Evolutionary conservation across 2,329 filamentous ascomycete genomes (phyloP), one percentile per base, ranked within the genome.

Genomic region (Calonectria naviculata): DNA sequence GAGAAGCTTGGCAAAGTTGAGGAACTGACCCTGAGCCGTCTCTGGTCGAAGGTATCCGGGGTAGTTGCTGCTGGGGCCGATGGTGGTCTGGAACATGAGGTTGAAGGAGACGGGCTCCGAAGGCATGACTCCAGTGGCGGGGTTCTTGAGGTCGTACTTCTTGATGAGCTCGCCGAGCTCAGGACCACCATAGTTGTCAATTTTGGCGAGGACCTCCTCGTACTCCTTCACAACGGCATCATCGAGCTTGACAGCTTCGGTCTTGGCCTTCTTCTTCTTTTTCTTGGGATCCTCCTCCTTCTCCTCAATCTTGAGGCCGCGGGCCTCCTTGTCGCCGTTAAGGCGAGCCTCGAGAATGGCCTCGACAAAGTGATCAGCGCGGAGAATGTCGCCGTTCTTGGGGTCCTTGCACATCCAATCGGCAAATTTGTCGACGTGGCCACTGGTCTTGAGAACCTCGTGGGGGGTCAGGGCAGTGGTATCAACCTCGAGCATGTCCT

Each of bases 341-440:
- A 99, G 85, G 44, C 97, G 90, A 58, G 91, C 87, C 87, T 98
- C 95, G 64, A 99, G 90, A 42, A 98, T 92, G 79, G 97, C 94
- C 88, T 98, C 95, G 76, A 99, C 95, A 79, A 98, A 91, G 87
- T 99, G 97, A 82, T 99, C 97, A 70, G 97, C 95, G 78, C 97
- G 92, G 82, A 99, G 92, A 81, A 98, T 98, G 84, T 99, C 97
- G 82, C 97, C 97, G 79, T 93, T 98, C 89, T 97, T 97, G 74
- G 96, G 95, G 84, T 99, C 97, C 85, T 97, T 98, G 92, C 94
- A 98, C 95, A 98, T 98, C 94, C 94, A 98, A 84, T 98, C 96
- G 84, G 95, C 94, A 81, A 98, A 98, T 85, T 97, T 97, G 84
- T 98, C 96, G 75, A 98, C 97, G 86, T 99, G 97, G 74, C 97